Evolutionary conservation across 192 early-diverging fungal species (phyloP).

Genomic region (Backusella morwellensis): DNA sequence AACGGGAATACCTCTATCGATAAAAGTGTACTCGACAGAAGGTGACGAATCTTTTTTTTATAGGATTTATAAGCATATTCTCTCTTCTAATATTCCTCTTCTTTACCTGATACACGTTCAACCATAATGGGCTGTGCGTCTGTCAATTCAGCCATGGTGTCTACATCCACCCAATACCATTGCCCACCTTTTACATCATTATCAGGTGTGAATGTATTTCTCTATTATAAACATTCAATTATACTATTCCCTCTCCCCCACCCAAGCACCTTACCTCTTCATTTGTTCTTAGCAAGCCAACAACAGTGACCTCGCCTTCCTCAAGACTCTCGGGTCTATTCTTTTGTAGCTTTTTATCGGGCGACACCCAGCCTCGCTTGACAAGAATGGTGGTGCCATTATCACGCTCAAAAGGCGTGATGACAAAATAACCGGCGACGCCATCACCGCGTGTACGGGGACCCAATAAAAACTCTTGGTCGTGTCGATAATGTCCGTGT

Average conservation of each 20-base stretch:
- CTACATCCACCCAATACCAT: conserved; percentile 83
- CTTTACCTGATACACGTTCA: conserved; percentile 64
- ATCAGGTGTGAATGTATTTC: conserved; percentile 59
- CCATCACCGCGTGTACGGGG: conserved; percentile 66
- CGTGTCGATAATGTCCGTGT: conserved; percentile 66
- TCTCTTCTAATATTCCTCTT: neutral
- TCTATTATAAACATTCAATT: conserved; percentile 1
- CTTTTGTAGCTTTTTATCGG: conserved; percentile 58
- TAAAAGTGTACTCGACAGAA: conserved; percentile 45
- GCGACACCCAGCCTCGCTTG: conserved; percentile 87
- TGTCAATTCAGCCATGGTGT: conserved; percentile 68
- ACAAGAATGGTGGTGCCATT: conserved; percentile 76
- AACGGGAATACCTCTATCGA: conserved; percentile 66
- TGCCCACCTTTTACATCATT: conserved; percentile 65
- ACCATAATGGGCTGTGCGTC: conserved; percentile 70
- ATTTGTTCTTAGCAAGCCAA: conserved; percentile 63
- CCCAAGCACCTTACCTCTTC: conserved; percentile 43
- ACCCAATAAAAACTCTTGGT: conserved; percentile 81
- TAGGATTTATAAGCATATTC: neutral
- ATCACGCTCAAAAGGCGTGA: conserved; percentile 73
- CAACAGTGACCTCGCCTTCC: conserved; percentile 55
- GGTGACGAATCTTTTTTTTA: conserved; percentile 39
- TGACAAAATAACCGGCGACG: conserved; percentile 67
- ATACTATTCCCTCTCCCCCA: no score
- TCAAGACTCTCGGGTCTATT: conserved; percentile 47